phyloP scores from a whole-genome alignment of 352 stramenopile species.

The Phytophthora kernoviae region DNA sequence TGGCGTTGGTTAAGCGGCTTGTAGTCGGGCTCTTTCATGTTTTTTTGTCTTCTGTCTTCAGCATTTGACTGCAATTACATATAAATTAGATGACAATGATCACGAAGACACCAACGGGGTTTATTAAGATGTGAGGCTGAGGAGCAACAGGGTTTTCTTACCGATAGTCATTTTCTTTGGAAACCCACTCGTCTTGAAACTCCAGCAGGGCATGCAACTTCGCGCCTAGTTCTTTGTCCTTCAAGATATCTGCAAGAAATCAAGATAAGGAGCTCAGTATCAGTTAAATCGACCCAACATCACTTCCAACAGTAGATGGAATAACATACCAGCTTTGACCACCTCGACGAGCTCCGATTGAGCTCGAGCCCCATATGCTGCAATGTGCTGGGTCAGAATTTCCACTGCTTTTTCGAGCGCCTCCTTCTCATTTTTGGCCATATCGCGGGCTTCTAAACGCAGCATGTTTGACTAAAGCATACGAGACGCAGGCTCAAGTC shows the following conservation, averaged over 20 bases:
- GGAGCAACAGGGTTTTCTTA: constrained; percentile 13
- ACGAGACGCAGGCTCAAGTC: not conserved
- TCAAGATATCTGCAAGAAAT: constrained; percentile 44
- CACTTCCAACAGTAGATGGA: not conserved
- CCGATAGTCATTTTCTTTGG: constrained; percentile 89
- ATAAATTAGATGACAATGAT: constrained; percentile 1
- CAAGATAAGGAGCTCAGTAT: not conserved
- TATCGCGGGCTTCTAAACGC: constrained; percentile 78
- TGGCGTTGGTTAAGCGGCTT: constrained; percentile 75
- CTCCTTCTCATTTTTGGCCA: constrained; percentile 56
- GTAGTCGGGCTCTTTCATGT: constrained; percentile 79
- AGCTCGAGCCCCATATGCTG: constrained; percentile 38
- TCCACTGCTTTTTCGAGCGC: constrained; percentile 59
- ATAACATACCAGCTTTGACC: constrained; percentile 61
- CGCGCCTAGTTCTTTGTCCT: constrained; percentile 58
- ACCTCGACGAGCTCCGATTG: constrained; percentile 42
- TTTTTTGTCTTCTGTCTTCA: constrained; percentile 91
- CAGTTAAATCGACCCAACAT: not conserved
- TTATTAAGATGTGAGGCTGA: too few species aligned
- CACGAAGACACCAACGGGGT: not conserved
- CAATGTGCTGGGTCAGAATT: constrained; percentile 35
- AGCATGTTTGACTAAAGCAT: constrained; percentile 82
- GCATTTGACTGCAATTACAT: constrained; percentile 68
- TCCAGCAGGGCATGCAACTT: constrained; percentile 57
- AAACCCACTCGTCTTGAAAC: constrained; percentile 78